Conservation (phyloP, 2,329 filamentous ascomycete species). For the Orbilia blumenaviensis region DNA sequence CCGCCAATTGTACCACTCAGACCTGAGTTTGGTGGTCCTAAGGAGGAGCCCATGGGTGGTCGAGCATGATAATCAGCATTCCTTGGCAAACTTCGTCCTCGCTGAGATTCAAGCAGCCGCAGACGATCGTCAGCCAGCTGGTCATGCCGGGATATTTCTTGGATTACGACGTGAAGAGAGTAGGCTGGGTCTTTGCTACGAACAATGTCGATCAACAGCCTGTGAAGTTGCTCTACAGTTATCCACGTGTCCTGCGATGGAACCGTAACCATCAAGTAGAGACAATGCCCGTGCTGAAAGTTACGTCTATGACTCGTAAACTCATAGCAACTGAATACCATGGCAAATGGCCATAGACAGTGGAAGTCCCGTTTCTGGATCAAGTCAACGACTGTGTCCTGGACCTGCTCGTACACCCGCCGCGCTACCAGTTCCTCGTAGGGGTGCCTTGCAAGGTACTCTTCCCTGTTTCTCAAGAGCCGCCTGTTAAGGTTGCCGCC, state of each 20-base stretch:
- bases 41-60: conserved; percentile 37
- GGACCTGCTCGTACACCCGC: conserved; percentile 14
- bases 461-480: conserved; percentile 37
- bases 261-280: conserved; percentile 44
- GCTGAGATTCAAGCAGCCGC: conserved; percentile 31
- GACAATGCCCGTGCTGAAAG: conserved; percentile 47
- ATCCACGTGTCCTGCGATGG: conserved; percentile 6
- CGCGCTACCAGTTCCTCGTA: conserved; percentile 16
- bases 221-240: neutral
- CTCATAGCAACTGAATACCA: conserved; percentile 50
- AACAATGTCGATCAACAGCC: conserved; percentile 2
- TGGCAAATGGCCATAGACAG: conserved; percentile 34
- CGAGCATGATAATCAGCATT: conserved; percentile 34
- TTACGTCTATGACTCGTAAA: conserved; percentile 44
- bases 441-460: conserved; percentile 34
- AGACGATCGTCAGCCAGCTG: conserved; percentile 1
- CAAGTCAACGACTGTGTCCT: conserved; percentile 5
- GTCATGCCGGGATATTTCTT: conserved; percentile 18
- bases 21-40: conserved; percentile 14
- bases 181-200: neutral
- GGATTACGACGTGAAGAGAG: conserved; percentile 31
- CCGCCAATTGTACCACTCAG: conserved; percentile 40
- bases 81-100: conserved; percentile 20
- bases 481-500: conserved; percentile 34
- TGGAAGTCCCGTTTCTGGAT: neutral